Base-by-base conservation (phyloP, 768 basidiomycete species). In the Cystofilobasidium bisporidii region DNA sequence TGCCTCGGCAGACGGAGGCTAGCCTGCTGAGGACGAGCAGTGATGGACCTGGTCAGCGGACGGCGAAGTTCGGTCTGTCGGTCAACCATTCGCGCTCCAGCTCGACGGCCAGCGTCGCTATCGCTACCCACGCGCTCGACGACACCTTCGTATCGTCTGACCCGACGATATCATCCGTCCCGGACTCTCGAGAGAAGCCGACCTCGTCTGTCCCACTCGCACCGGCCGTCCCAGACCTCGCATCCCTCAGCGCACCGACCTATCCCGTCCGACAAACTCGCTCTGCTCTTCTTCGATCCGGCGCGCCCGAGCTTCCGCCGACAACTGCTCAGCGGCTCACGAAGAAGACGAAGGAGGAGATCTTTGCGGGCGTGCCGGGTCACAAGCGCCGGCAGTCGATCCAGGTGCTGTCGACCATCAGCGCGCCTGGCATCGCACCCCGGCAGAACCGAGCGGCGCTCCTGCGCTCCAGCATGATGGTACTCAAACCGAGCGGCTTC, bases 401-500 rank as follows among this genome's bases (percentile, higher is more conserved):
- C 20, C 38, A 61, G 24, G 38, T 41, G 2, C 22, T 28, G 11
- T 38, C 60, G 12, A 45, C 38, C 9, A 24, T 20, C 26, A 10
- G 1, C 1, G 24, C 22, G 26, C 60, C 60, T 1, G 26, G 8
- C 24, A 43, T 61, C 28, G 40, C 24, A 26, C 60, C 60, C 1
- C 22, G 60, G 18, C 60, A 61, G 30, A 45, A 41, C n/a, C 59
- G 59, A 12, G 59, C 59, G 17, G 38, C 32, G 20, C 38, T 60
- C 17, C 59, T 60, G 2, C 24, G 56, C 30, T 32, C 58, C 22
- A 32, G 15, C 15, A 30, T 20, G 30, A 56, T 20, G 22, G 9
- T 9, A 2, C 3, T n/a, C 22, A 20, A 28, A n/a, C n/a, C n/a
- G n/a, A n/a, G n/a, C n/a, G n/a, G n/a, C n/a, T n/a, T n/a, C n/a